A percentile compares a stretch with the other conserved stretches of the same genome.
phyloP scores from a whole-genome alignment of 1,284 basidiomycete genomes.

The Ustilago tritici region DNA sequence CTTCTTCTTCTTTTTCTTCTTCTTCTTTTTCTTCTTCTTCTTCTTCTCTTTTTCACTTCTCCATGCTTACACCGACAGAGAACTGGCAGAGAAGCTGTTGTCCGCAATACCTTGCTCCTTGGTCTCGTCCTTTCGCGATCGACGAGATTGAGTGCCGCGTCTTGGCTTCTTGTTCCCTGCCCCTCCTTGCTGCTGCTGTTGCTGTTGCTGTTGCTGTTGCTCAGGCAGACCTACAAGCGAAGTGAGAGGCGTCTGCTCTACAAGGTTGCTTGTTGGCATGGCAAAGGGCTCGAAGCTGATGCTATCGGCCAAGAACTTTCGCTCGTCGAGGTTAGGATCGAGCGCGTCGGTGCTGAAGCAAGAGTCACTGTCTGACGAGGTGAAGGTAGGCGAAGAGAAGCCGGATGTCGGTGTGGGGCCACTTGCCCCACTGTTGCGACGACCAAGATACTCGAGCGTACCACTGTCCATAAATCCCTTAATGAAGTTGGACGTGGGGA shows the following conservation, averaged over 20 bases:
- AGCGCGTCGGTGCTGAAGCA: constrained; percentile 33
- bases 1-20: not conserved
- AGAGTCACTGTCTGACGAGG: constrained; percentile 42
- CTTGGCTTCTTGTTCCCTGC: constrained; percentile 12
- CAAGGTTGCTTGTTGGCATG: constrained; percentile 10
- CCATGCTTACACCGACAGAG: not conserved
- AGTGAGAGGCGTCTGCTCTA: constrained; percentile 41
- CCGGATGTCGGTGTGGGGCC: constrained; percentile 22
- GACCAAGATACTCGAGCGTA: constrained; percentile 21
- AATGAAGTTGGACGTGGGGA: constrained; percentile 4
- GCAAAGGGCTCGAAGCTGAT: constrained; percentile 44
- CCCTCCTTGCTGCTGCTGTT: not conserved
- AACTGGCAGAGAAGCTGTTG: not conserved
- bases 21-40: not conserved
- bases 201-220: constrained; percentile 14
- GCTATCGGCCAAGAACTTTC: constrained; percentile 36
- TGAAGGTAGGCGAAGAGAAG: constrained; percentile 40
- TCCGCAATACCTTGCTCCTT: constrained; percentile 4
- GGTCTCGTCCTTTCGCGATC: constrained; percentile 22
- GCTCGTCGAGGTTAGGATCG: constrained; percentile 27
- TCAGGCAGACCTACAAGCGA: constrained; percentile 36
- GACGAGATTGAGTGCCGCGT: not conserved
- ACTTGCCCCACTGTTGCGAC: constrained; percentile 15
- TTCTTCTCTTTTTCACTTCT: not conserved
- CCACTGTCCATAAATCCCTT: constrained; percentile 27